phyloP scores from a whole-genome alignment of 1,284 basidiomycete species.

The Cutaneotrichosporon sp. region DNA sequence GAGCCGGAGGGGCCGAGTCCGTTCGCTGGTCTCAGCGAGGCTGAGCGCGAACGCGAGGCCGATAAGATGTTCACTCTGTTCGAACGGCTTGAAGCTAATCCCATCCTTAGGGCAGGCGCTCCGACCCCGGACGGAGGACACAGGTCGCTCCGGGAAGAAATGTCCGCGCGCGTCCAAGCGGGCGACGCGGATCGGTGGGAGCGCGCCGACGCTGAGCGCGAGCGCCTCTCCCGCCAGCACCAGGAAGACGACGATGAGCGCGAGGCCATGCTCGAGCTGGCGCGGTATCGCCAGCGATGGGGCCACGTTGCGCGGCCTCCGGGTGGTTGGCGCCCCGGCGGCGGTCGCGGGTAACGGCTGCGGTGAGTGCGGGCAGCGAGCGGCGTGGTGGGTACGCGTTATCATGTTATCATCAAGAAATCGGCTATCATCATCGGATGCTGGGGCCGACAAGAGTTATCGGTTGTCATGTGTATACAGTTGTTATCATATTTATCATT shows the following conservation, averaged over 20 bases:
- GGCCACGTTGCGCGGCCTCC: too few relatives aligned
- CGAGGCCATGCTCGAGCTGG: conserved; percentile 40
- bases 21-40: conserved; percentile 68
- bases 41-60: conserved; percentile 85
- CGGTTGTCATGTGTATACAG: neutral
- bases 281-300: conserved; percentile 21
- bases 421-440: too few relatives aligned
- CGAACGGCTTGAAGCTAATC: conserved; percentile 70
- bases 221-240: conserved; percentile 28
- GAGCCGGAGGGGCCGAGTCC: conserved; percentile 31
- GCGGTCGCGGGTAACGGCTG: too few relatives aligned
- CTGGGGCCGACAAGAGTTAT: too few relatives aligned
- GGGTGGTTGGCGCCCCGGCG: too few relatives aligned
- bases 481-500: too few relatives aligned
- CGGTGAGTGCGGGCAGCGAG: too few relatives aligned
- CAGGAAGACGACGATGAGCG: conserved; percentile 38
- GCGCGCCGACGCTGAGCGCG: conserved; percentile 25
- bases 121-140: conserved; percentile 25
- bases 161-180: conserved; percentile 64
- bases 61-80: conserved; percentile 85
- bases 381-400: too few relatives aligned
- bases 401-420: too few relatives aligned
- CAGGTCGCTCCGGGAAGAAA: conserved; percentile 52
- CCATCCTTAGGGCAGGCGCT: conserved; percentile 43
- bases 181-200: conserved; percentile 48